Conservation (phyloP, 192 early-diverging fungal genomes). For the Coemansia sp. region DNA sequence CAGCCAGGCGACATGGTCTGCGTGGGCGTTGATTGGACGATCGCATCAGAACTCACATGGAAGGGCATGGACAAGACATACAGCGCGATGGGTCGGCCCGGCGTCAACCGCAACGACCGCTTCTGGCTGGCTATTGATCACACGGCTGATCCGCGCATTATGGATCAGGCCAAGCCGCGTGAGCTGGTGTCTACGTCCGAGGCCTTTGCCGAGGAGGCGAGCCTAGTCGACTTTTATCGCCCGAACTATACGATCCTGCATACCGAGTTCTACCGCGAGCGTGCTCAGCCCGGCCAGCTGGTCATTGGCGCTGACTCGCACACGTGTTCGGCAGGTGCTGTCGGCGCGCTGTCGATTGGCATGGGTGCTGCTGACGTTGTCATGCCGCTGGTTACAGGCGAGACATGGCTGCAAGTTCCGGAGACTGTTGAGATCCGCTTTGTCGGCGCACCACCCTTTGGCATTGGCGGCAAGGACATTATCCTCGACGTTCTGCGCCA, state of each 20-base stretch:
- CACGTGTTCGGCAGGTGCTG: constrained; percentile 77
- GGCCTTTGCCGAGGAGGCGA: constrained; percentile 68
- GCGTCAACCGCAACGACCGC: constrained; percentile 73
- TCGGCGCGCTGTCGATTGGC: constrained; percentile 76
- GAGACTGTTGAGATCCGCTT: constrained; percentile 80
- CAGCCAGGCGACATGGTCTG: constrained; percentile 80
- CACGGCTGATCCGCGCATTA: constrained; percentile 74
- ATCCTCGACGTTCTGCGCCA: constrained; percentile 77
- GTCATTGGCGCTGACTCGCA: constrained; percentile 83
- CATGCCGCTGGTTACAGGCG: constrained; percentile 80
- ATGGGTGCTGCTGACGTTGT: constrained; percentile 81
- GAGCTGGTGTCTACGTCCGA: constrained; percentile 67
- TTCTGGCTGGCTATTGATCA: constrained; percentile 84
- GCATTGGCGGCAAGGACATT: constrained; percentile 80
- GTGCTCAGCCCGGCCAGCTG: constrained; percentile 77
- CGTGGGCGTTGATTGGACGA: constrained; percentile 79
- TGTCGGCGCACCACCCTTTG: constrained; percentile 68
- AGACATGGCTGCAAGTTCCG: constrained; percentile 81
- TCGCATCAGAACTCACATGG: constrained; percentile 82
- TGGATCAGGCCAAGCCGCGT: constrained; percentile 66
- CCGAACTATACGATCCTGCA: constrained; percentile 81
- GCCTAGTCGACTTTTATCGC: constrained; percentile 69
- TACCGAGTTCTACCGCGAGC: constrained; percentile 82
- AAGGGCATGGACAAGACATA: constrained; percentile 85
- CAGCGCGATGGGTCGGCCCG: constrained; percentile 72